These are phyloP conservation scores for Cystofilobasidium capitatum DNA, from an alignment of 768 basidiomycete species.

Conservation along the genomic window DNA sequence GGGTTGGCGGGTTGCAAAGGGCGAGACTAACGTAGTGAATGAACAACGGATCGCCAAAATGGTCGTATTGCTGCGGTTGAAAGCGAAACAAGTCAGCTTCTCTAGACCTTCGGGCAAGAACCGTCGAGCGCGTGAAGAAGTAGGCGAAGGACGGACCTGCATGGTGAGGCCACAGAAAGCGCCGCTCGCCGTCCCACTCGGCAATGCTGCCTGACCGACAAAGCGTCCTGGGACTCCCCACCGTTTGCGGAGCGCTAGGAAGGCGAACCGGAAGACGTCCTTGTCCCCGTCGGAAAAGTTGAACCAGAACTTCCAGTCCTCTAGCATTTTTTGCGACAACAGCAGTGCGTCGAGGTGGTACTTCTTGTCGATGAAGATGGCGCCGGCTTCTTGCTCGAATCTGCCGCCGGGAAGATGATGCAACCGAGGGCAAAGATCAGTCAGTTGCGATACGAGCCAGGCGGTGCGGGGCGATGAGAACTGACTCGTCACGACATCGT, in stretches of 20 bases:
- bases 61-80: slow-evolving; percentile 43
- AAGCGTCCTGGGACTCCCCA: slow-evolving; percentile 45
- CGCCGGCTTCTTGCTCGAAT: slow-evolving; percentile 43
- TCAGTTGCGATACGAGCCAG: background rate
- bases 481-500: slow-evolving; percentile 40
- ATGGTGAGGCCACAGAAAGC: no score
- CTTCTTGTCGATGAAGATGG: slow-evolving; percentile 44
- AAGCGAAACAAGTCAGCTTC: no score
- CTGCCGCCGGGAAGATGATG: background rate
- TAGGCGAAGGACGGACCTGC: background rate
- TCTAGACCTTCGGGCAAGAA: no score
- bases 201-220: slow-evolving; percentile 41
- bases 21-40: slow-evolving; percentile 26
- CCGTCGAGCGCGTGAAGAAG: no score
- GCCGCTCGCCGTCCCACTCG: slow-evolving; percentile 31
- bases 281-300: slow-evolving; percentile 36
- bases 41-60: slow-evolving; percentile 33
- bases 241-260: slow-evolving; percentile 43
- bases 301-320: slow-evolving; percentile 26
- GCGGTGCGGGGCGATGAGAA: background rate
- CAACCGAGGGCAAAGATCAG: background rate
- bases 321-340: slow-evolving; percentile 37
- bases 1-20: background rate
- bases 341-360: slow-evolving; percentile 41
- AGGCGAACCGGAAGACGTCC: slow-evolving; percentile 40